Conservation (phyloP, 805 yeast species). For the Blastobotrys muscicola region DNA sequence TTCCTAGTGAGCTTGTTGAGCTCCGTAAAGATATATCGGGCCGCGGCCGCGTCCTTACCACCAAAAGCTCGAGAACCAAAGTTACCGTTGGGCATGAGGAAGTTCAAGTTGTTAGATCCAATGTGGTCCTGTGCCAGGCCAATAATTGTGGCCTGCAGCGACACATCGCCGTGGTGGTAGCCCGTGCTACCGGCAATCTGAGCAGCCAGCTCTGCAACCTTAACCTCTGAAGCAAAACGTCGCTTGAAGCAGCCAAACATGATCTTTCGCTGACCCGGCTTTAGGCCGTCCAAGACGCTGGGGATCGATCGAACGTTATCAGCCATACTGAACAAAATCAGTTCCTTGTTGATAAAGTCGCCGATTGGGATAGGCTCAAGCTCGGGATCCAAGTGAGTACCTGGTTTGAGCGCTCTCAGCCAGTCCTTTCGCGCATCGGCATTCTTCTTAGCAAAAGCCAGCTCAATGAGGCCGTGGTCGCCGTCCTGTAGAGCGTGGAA, state of each 20-base stretch:
- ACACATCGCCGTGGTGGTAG: constrained; percentile 91
- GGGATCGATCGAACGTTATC: constrained; percentile 95
- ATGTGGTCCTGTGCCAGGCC: constrained; percentile 93
- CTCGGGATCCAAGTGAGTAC: constrained; percentile 80
- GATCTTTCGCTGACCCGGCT: constrained; percentile 95
- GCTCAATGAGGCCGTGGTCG: constrained; percentile 70
- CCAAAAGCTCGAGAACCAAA: constrained; percentile 95
- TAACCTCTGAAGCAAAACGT: constrained; percentile 66
- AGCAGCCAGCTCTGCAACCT: constrained; percentile 86
- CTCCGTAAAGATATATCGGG: constrained; percentile 91
- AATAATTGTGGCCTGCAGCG: constrained; percentile 81
- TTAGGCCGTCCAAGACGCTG: constrained; percentile 85
- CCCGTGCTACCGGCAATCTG: constrained; percentile 82
- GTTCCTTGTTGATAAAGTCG: constrained; percentile 90
- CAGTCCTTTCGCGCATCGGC: constrained; percentile 98
- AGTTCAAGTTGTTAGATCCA: constrained; percentile 81
- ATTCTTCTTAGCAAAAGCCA: constrained; percentile 88
- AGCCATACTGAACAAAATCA: constrained; percentile 91
- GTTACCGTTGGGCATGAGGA: constrained; percentile 84
- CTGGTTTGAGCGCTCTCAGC: constrained; percentile 85
- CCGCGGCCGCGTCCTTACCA: constrained; percentile 97
- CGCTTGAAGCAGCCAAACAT: constrained; percentile 79
- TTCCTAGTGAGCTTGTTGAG: constrained; percentile 64
- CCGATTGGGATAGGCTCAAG: constrained; percentile 73
- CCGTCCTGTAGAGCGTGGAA: constrained; percentile 69